Base-by-base conservation (phyloP, 176 grass and related monocot genomes). In the Leersia perrieri region DNA sequence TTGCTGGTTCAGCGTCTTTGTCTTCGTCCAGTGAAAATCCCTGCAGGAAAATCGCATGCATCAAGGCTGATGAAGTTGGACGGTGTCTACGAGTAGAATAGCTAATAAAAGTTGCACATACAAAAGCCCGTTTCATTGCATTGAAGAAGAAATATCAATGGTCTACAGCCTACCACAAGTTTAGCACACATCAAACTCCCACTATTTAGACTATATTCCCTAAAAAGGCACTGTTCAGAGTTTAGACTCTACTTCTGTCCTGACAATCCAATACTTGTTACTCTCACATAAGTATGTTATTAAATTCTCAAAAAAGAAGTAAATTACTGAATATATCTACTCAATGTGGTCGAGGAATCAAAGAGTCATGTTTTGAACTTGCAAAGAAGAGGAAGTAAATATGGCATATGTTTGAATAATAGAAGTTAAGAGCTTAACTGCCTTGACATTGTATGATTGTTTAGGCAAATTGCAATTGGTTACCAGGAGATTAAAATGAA, bases 21-120 rank as follows among this genome's bases (percentile, higher is more conserved):
- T 77, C 89, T 42, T 86, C 88, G 5, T 93, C 84, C 42, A 95
- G 58, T 33, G 88, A 84, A 78, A 98, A 81, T 58, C 95, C 92
- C 95, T 98, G 79, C 27, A 86, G 68, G 40, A 61, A 35, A 78
- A 58, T 22, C 7, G n/a, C 64, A 89, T 22, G 14, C 34, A 9
- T 64, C 33, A 23, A 57, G 22, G 22, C 51, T 57, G 6, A 28
- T 82, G 29, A 44, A 61, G 35, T 60, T 25, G 27, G 25, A 40
- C 49, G 57, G 34, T 60, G 47, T 60, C 18, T 57, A 30, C 34
- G 28, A 20, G 35, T 77, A 7, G 42, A 88, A 42, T 18, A 38
- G 10, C 0, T 23, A 76, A 58, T 11, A 31, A 16, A 72, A 51
- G n/a, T n/a, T 38, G 26, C 35, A n/a, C 36, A 44, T 33, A 61